phyloP scores from a whole-genome alignment of 2,329 filamentous ascomycete genomes.

The Aspergillus ochraceus region DNA sequence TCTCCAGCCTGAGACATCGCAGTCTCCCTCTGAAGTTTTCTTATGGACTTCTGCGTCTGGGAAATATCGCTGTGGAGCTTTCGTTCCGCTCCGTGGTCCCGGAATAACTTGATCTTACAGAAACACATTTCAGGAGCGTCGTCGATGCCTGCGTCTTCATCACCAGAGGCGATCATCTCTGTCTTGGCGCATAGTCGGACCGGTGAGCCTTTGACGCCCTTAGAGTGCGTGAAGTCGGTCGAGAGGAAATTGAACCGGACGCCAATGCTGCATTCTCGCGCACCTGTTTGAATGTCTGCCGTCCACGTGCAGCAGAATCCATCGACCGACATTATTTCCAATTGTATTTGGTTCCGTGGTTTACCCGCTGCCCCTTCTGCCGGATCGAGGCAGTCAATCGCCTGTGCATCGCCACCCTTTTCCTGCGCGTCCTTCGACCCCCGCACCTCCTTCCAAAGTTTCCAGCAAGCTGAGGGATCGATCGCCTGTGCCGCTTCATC shows the following conservation, averaged over 20 bases:
- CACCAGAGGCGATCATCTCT: neutral
- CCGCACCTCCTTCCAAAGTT: neutral
- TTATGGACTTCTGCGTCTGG: neutral
- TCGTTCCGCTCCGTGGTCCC: neutral
- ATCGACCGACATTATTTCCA: neutral
- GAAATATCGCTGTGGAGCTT: slow-evolving; percentile 1
- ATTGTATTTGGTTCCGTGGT: neutral
- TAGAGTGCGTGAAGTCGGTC: slow-evolving; percentile 97
- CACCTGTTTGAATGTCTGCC: slow-evolving; percentile 62
- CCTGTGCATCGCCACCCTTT: neutral
- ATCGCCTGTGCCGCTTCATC: neutral
- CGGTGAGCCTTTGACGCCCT: slow-evolving; percentile 75
- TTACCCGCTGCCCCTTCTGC: neutral
- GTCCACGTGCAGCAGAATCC: slow-evolving; percentile 84
- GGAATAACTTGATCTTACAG: neutral
- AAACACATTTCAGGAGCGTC: neutral
- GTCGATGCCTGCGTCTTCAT: neutral
- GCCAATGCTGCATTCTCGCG: slow-evolving; percentile 77
- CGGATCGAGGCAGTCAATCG: neutral
- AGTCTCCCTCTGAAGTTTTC: neutral
- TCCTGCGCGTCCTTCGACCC: neutral
- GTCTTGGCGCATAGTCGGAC: slow-evolving; percentile 6
- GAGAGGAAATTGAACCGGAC: slow-evolving; percentile 98
- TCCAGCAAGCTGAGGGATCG: neutral
- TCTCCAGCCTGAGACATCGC: neutral